Conservation (phyloP, 1,139 yeast species). For the Kodamaea sp. region DNA sequence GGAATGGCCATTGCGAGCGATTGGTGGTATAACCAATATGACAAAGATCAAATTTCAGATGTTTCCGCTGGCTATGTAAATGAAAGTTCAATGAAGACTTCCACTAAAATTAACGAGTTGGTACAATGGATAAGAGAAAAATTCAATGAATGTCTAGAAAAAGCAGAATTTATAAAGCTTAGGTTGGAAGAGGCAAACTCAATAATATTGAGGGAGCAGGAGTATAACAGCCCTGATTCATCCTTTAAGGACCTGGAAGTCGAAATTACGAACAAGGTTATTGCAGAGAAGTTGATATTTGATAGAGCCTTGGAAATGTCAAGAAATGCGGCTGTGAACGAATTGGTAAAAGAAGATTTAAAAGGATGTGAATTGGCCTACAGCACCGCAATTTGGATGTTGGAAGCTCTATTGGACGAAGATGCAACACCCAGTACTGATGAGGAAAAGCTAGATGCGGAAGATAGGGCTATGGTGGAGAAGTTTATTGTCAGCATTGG, state of each 20-base stretch:
- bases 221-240: conserved; percentile 4
- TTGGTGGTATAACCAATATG: conserved; percentile 75
- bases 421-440: conserved; percentile 31
- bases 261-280: conserved; percentile 26
- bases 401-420: conserved; percentile 76
- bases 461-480: conserved; percentile 74
- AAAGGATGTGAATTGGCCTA: conserved; percentile 84
- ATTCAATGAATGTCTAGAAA: conserved; percentile 85
- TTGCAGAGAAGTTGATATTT: conserved; percentile 83
- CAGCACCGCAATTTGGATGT: conserved; percentile 93
- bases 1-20: conserved; percentile 84
- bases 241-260: conserved; percentile 1
- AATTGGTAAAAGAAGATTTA: conserved; percentile 73
- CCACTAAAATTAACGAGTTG: conserved; percentile 63
- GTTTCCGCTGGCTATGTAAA: background rate
- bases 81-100: conserved; percentile 17
- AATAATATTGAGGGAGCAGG: conserved; percentile 14
- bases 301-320: conserved; percentile 94
- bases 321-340: conserved; percentile 86
- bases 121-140: conserved; percentile 93
- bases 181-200: conserved; percentile 55
- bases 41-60: conserved; percentile 10
- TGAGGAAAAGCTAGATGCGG: conserved; percentile 54
- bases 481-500: conserved; percentile 76
- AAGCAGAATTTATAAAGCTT: conserved; percentile 74